Percentiles rank a stretch among this genome's conserved stretches.
These are phyloP conservation scores for Aspergillus coremiiformis DNA, from an alignment of 495 filamentous ascomycete genomes.

Conservation along the genomic window DNA sequence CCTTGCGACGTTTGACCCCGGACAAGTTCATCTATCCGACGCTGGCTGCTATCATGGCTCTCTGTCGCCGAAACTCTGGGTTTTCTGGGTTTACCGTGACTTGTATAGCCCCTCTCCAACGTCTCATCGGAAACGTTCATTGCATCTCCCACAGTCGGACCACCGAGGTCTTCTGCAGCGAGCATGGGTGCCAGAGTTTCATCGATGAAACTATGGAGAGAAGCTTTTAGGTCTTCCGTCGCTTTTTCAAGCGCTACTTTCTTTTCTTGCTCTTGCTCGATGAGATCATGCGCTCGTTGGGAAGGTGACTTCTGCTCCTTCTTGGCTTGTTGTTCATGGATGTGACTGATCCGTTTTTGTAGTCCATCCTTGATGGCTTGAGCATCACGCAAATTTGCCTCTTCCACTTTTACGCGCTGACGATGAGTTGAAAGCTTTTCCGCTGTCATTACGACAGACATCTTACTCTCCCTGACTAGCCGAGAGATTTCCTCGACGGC, in stretches of 20 bases:
- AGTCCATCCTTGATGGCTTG: slow-evolving; percentile 46
- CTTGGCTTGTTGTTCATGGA: slow-evolving; percentile 46
- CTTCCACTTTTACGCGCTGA: slow-evolving; percentile 50
- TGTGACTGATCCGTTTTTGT: slow-evolving; percentile 48
- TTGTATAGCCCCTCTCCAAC: slow-evolving; percentile 63
- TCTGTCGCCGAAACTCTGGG: slow-evolving; percentile 37
- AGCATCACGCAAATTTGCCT: slow-evolving; percentile 54
- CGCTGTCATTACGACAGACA: slow-evolving; percentile 48
- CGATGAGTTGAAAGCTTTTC: slow-evolving; percentile 46
- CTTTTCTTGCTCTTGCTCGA: slow-evolving; percentile 50
- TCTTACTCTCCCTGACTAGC: slow-evolving; percentile 55
- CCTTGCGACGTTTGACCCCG: slow-evolving; percentile 32
- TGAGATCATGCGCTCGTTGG: slow-evolving; percentile 52
- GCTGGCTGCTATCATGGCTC: slow-evolving; percentile 46
- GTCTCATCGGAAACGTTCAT: slow-evolving; percentile 53
- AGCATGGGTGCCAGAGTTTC: slow-evolving; percentile 70
- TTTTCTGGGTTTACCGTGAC: slow-evolving; percentile 63
- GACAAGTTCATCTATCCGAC: slow-evolving; percentile 70
- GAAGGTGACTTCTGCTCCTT: slow-evolving; percentile 49
- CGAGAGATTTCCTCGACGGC: slow-evolving; percentile 58
- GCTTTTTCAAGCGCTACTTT: slow-evolving; percentile 48
- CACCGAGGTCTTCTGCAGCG: slow-evolving; percentile 78
- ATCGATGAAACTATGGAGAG: slow-evolving; percentile 66
- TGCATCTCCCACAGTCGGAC: slow-evolving; percentile 72
- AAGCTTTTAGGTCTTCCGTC: slow-evolving; percentile 49